Evolutionary conservation across 805 yeast species (phyloP).

Genomic region (Metschnikowia colocasiae): DNA sequence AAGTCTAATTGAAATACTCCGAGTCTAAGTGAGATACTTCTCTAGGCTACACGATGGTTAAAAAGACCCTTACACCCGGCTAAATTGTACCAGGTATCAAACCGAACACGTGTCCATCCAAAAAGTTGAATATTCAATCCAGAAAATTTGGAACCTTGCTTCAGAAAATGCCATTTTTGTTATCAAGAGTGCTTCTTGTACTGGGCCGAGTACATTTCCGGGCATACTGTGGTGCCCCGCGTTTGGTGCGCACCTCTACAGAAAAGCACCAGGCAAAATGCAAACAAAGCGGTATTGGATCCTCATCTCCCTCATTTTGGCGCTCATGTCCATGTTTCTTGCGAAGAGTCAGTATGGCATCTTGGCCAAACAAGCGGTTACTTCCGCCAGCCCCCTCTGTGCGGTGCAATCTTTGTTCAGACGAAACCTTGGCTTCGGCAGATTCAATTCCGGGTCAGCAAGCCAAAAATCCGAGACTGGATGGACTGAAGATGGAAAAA

Average conservation of each 20-base stretch:
- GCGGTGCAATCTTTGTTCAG: background rate
- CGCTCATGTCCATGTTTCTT: constrained; percentile 3
- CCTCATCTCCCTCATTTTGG: background rate
- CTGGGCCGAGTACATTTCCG: background rate
- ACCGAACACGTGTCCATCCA: too few relatives aligned
- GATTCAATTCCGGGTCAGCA: constrained; percentile 8
- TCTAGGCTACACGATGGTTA: too few relatives aligned
- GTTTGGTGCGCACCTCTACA: background rate
- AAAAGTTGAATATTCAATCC: too few relatives aligned
- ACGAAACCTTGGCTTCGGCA: background rate
- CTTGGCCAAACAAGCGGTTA: background rate
- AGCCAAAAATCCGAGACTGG: constrained; percentile 14
- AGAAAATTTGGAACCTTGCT: too few relatives aligned
- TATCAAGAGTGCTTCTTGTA: too few relatives aligned
- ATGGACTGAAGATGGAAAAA: constrained; percentile 16
- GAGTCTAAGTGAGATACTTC: too few relatives aligned
- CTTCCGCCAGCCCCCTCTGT: background rate
- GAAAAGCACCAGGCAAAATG: constrained; percentile 2
- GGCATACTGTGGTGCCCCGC: background rate
- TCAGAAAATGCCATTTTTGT: too few relatives aligned
- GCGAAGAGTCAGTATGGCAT: background rate
- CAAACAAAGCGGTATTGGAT: constrained; percentile 3
- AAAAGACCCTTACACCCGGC: too few relatives aligned
- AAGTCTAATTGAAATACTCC: too few relatives aligned
- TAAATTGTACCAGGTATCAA: too few relatives aligned